These are phyloP conservation scores for Dipteronia dyeriana DNA, from an alignment of 345 rosid genomes.

Conservation along the genomic window DNA sequence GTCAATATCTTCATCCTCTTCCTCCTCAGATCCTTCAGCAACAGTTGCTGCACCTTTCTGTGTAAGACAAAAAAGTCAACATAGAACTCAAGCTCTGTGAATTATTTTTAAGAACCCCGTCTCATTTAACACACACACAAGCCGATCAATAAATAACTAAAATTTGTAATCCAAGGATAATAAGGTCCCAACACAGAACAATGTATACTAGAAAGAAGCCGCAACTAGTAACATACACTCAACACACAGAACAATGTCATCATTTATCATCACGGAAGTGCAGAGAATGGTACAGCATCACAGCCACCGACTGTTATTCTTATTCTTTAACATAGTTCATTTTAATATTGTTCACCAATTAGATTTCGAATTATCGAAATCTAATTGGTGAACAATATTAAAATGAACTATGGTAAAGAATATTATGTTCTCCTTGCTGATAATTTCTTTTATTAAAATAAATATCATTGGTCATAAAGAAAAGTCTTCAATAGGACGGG, in stretches of 20 bases:
- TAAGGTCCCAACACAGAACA: background rate
- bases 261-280: background rate
- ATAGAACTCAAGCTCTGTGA: background rate
- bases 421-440: background rate
- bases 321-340: no score
- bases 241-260: background rate
- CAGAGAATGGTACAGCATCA: background rate
- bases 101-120: background rate
- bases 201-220: background rate
- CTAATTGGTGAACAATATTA: no score
- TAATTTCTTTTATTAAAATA: background rate
- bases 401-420: background rate
- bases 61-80: slow-evolving; percentile 14
- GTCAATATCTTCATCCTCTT: slow-evolving; percentile 85
- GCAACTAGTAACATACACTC: background rate
- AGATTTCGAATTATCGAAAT: no score
- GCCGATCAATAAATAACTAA: background rate
- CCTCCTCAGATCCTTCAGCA: slow-evolving; percentile 64
- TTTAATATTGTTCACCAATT: no score
- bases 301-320: background rate
- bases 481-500: background rate
- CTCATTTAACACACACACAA: background rate
- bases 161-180: background rate
- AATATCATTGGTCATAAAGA: background rate
- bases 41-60: slow-evolving; percentile 76